These are phyloP conservation scores for Aspergillus calidoustus DNA, from an alignment of 2,329 filamentous ascomycete species.

Conservation along the genomic window DNA sequence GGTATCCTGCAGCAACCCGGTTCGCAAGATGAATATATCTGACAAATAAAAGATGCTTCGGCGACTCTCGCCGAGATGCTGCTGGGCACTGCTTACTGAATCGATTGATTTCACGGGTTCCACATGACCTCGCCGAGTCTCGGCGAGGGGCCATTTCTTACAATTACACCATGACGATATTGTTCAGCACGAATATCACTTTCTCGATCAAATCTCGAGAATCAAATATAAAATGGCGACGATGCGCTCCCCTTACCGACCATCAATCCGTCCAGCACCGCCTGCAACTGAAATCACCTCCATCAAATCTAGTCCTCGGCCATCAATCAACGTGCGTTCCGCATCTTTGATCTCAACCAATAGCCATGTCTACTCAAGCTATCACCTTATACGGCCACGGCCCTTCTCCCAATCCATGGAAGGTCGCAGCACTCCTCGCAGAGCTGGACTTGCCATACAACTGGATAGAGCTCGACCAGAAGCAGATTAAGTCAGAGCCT, in stretches of 20 bases:
- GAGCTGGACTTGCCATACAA: conserved; percentile 30
- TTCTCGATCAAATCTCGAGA: not conserved
- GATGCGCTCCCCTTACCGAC: not conserved
- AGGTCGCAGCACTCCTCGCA: conserved; percentile 51
- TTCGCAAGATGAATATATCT: not conserved
- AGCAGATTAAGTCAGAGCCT: conserved; percentile 47
- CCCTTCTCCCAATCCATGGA: conserved; percentile 25
- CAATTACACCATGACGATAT: not conserved
- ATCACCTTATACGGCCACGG: not conserved
- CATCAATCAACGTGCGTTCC: not conserved
- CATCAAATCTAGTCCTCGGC: not conserved
- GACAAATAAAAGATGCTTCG: not conserved
- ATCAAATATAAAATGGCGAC: not conserved
- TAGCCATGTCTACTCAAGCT: not conserved
- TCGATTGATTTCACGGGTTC: not conserved
- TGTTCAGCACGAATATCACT: not conserved
- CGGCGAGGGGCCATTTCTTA: not conserved
- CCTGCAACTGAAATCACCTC: not conserved
- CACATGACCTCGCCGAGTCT: not conserved
- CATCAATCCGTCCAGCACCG: not conserved
- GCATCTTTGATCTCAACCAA: not conserved
- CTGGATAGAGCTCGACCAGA: conserved; percentile 42
- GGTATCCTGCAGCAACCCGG: not conserved
- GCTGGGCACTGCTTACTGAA: not conserved
- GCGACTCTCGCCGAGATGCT: not conserved